Evolutionary conservation across 352 stramenopile genomes (phyloP).

Genomic region (Blastocystis sp.): DNA sequence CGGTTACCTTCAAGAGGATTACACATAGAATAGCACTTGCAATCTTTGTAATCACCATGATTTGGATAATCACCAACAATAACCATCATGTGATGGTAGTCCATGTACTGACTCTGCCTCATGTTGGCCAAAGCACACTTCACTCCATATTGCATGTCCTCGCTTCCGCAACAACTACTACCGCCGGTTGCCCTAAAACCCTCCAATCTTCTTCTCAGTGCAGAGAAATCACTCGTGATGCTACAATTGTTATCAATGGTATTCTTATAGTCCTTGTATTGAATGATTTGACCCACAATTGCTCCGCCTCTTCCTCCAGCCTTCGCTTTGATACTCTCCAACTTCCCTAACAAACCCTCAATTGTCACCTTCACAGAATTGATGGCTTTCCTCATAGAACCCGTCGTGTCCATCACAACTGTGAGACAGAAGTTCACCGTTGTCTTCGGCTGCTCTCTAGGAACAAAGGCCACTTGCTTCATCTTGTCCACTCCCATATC

Average conservation of each 20-base stretch:
- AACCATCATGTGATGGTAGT: constrained; percentile 41
- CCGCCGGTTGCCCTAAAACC: neutral
- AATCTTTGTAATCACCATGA: neutral
- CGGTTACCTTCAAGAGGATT: too few species aligned
- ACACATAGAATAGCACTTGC: too few species aligned
- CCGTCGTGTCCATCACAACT: neutral
- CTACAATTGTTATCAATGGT: neutral
- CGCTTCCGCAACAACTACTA: neutral
- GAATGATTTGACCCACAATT: constrained; percentile 3
- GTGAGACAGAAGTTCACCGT: constrained; percentile 21
- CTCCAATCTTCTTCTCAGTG: neutral
- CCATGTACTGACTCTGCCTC: neutral
- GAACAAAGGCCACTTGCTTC: neutral
- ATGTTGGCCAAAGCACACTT: constrained; percentile 6
- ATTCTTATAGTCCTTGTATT: constrained; percentile 21
- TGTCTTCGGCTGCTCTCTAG: neutral
- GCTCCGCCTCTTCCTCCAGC: neutral
- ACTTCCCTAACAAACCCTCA: neutral
- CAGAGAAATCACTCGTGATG: constrained; percentile 18
- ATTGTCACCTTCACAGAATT: neutral
- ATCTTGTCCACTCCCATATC: neutral
- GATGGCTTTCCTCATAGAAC: neutral
- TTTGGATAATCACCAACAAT: constrained; percentile 14
- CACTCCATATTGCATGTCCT: neutral
- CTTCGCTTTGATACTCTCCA: neutral